Conservation (phyloP, 2,329 filamentous ascomycete species). For the Calonectria pteridis region DNA sequence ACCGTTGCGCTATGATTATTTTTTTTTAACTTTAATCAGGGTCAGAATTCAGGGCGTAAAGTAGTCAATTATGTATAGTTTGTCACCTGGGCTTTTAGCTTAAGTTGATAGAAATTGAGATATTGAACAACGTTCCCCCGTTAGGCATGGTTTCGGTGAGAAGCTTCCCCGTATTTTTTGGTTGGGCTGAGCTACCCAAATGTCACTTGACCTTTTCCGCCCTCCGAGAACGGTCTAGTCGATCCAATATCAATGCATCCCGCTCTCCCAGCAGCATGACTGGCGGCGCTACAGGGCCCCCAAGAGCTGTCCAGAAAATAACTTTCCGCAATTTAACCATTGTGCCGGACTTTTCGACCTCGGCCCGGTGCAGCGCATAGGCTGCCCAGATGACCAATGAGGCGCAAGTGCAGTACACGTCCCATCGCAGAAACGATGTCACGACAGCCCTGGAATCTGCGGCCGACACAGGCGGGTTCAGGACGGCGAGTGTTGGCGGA, state of each 20-base stretch:
- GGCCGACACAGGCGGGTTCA: constrained; percentile 23
- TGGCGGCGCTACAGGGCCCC: constrained; percentile 34
- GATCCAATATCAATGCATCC: constrained; percentile 23
- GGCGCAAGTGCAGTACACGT: constrained; percentile 37
- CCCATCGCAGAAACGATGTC: constrained; percentile 37
- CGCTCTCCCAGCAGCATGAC: constrained; percentile 35
- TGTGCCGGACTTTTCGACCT: background rate
- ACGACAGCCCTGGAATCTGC: constrained; percentile 29
- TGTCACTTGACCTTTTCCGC: constrained; percentile 22
- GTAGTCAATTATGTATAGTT: background rate
- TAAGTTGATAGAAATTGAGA: background rate
- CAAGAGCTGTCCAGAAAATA: constrained; percentile 16
- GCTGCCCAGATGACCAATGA: constrained; percentile 32
- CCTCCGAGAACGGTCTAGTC: background rate
- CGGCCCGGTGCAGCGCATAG: constrained; percentile 23
- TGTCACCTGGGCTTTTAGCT: background rate
- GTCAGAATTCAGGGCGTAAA: background rate
- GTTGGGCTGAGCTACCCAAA: background rate
- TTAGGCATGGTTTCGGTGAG: background rate
- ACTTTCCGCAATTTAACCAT: background rate
- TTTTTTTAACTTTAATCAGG: background rate
- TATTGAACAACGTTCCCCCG: background rate
- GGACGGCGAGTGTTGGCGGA: constrained; percentile 31
- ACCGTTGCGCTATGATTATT: background rate
- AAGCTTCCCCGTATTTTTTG: background rate